Evolutionary conservation across 176 grass and related monocot species (phyloP), one percentile per base, ranked within the genome.

Genomic region (Aegilops speltoides): DNA sequence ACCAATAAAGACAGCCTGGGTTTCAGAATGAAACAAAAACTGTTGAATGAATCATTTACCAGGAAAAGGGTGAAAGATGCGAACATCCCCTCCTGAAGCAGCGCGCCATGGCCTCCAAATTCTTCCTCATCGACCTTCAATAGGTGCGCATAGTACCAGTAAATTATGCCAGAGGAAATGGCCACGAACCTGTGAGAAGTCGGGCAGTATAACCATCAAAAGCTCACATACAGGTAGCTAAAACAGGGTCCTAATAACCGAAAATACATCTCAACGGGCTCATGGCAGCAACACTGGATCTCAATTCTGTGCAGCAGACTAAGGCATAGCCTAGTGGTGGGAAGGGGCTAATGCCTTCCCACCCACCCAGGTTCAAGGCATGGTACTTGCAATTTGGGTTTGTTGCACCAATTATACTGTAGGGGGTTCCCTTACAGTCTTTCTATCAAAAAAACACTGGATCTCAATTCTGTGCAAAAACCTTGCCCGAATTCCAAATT

Each of bases 41-140:
- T 10, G 13, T 6, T 15, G 63, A 14, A 29, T 66, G 63, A 64
- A 46, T 37, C 36, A 38, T 78, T 87, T 96, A 99, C 97, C 92
- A 99, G 68, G 87, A 99, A 99, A 76, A 99, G 92, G 60, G 92
- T 94, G 87, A 96, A 93, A 20, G 97, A 99, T 40, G 97, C 92
- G 24, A 99, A 99, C 54, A 99, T 89, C 26, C 97, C 97, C 85
- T 99, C 97, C 77, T 99, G 97, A 73, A 99, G 94, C 46, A 99
- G 80, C 17, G 94, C 79, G 20, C 86, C 81, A 70, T 99, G 97
- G 41, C 97, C 97, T 79, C 97, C 97, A 61, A 91, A 94, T 26
- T 97, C 97, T 62, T 97, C 97, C 83, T 99, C 97, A 16, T 99
- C 97, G 19, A 99, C 80, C 77, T 96, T 99, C 80, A 99, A 75